phyloP scores from a whole-genome alignment of 768 basidiomycete genomes.

The Russula sp. region DNA sequence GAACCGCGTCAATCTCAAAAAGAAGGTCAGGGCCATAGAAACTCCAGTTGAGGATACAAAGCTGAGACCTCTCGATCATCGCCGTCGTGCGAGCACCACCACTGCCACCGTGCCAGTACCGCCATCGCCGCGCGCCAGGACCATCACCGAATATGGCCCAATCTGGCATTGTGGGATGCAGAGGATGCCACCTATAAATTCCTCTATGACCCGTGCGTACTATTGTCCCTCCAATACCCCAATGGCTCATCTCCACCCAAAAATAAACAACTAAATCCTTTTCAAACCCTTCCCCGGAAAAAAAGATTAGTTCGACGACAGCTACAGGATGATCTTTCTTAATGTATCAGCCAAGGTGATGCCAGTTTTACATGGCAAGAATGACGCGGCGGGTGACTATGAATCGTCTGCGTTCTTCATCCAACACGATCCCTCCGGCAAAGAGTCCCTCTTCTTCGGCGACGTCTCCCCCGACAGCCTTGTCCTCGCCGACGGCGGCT shows the following conservation, averaged over 20 bases:
- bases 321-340: conserved; percentile 47
- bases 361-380: conserved; percentile 68
- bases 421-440: conserved; percentile 50
- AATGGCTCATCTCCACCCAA: background rate
- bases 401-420: conserved; percentile 84
- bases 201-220: conserved; percentile 57
- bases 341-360: conserved; percentile 59
- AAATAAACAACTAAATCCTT: too few species aligned
- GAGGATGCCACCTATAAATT: conserved; percentile 53
- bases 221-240: background rate
- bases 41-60: background rate
- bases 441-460: conserved; percentile 89
- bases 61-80: background rate
- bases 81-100: too few species aligned
- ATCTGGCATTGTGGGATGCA: conserved; percentile 69
- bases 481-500: conserved; percentile 40
- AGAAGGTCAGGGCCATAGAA: conserved; percentile 50
- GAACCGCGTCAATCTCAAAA: conserved; percentile 81
- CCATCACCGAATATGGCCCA: conserved; percentile 68
- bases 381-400: conserved; percentile 47
- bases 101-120: too few species aligned
- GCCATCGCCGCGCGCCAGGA: too few species aligned
- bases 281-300: background rate
- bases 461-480: conserved; percentile 87
- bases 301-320: conserved; percentile 43